A percentile compares a stretch with the other conserved stretches of the same genome.
Conservation (phyloP, 2,329 filamentous ascomycete species). For the Alternaria panax region DNA sequence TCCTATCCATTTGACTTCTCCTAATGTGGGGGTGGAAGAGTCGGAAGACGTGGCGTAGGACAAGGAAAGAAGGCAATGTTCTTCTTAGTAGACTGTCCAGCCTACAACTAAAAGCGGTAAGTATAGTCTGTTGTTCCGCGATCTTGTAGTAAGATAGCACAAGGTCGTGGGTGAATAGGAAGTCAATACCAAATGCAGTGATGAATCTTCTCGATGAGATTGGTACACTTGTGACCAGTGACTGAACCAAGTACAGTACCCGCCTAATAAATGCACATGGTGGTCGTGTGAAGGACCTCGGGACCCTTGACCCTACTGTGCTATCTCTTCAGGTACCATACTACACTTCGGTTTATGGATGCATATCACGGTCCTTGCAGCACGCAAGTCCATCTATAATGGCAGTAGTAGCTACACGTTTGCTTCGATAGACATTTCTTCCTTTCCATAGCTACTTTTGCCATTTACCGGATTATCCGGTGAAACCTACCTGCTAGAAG, state of each 20-base stretch:
- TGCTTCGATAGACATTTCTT: not conserved
- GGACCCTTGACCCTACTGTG: not conserved
- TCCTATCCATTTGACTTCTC: not conserved
- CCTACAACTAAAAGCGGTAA: slow-evolving; percentile 13
- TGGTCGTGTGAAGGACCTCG: not conserved
- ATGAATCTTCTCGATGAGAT: slow-evolving; percentile 3
- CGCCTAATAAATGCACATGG: not conserved
- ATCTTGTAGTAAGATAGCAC: slow-evolving; percentile 9
- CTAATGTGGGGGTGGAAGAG: not conserved
- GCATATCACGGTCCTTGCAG: not conserved
- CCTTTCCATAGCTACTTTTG: not conserved
- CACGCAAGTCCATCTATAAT: not conserved
- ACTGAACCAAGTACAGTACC: not conserved
- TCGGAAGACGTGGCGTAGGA: not conserved
- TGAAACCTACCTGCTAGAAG: not conserved
- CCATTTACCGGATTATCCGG: not conserved
- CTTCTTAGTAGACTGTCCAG: slow-evolving; percentile 26
- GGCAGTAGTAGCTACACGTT: not conserved
- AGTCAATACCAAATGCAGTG: slow-evolving; percentile 1
- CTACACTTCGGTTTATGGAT: not conserved
- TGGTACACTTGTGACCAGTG: not conserved
- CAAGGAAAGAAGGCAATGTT: slow-evolving; percentile 25
- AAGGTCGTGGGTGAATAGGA: slow-evolving; percentile 14
- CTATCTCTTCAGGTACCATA: not conserved
- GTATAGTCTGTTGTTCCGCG: not conserved